Evolutionary conservation across 1,139 yeast genomes (phyloP).

Genomic region (Blastobotrys proliferans): DNA sequence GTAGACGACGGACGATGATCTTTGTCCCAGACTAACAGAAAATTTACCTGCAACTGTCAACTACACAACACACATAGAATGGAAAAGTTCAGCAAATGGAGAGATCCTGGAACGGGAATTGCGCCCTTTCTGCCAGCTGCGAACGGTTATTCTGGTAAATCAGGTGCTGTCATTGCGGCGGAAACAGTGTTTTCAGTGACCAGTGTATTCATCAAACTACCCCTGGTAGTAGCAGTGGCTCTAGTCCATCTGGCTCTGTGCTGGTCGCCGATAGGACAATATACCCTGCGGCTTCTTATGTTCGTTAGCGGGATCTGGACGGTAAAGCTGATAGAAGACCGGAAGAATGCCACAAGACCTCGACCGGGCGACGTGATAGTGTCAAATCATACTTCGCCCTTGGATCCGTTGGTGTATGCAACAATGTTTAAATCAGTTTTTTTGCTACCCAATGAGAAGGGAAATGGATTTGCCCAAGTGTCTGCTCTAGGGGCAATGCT

Average conservation of each 20-base stretch:
- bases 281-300: conserved; percentile 6
- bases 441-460: conserved; percentile 27
- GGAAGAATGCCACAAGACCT: conserved; percentile 15
- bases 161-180: conserved; percentile 3
- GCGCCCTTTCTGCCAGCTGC: conserved; percentile 37
- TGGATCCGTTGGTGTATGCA: conserved; percentile 36
- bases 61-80: conserved; percentile 18
- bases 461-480: conserved; percentile 10
- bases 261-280: conserved; percentile 10
- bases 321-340: conserved; percentile 5
- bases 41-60: not conserved
- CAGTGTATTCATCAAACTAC: conserved; percentile 2
- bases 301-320: conserved; percentile 3
- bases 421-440: conserved; percentile 28
- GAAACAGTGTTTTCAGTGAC: conserved; percentile 5
- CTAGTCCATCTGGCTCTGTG: conserved; percentile 3
- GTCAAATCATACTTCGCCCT: conserved; percentile 38
- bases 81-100: conserved; percentile 41
- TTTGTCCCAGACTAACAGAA: not conserved
- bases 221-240: conserved; percentile 1
- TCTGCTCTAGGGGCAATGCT: conserved; percentile 11
- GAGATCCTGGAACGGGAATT: conserved; percentile 41
- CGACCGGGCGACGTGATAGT: conserved; percentile 36
- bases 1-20: not conserved
- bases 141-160: conserved; percentile 7